Evolutionary conservation across 495 filamentous ascomycete species (phyloP), one percentile per base, ranked within the genome.

Genomic region (Barbatosphaeria neglecta): DNA sequence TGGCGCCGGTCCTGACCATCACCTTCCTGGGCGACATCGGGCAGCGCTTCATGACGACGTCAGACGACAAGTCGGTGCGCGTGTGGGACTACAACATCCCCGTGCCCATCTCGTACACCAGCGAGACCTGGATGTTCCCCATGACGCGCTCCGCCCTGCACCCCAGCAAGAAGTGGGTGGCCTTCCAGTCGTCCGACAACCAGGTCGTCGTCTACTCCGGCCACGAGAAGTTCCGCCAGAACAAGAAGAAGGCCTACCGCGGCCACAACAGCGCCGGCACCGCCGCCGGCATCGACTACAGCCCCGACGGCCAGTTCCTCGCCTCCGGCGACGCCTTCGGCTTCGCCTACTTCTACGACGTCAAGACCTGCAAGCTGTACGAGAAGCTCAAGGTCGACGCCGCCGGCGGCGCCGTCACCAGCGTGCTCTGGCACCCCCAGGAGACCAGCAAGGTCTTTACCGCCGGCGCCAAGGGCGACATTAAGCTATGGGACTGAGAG

Each of bases 281-380:
- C 58, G 89, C 84, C 22, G 86, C 95, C 54, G 92, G 95, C 55
- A 72, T 98, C 41, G 81, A 81, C 33, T 83, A 90, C 63, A 85
- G 79, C 46, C 92, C 92, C 1, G 92, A 96, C 57, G 92, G 92
- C 3, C 84, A 90, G 57, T 88, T 95, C 58, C 71, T 97, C 43
- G 79, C 73, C 11, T 82, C 75, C 27, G 92, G 92, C 45, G 93
- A 97, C 61, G 82, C 73, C 33, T 88, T 73, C 33, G 92, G 92
- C 19, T 95, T 76, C 54, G 81, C 90, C 38, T 95, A 86, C 64
- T 95, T 95, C 68, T 98, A 90, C 90, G 90, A 96, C 63, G 97
- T 86, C 81, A 98, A 97, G 78, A 95, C 87, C 31, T 88, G 90
- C 56, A 97, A 95, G 67, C 87, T 98, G 86, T 95, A 84, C 64